phyloP scores from a whole-genome alignment of 202 grass and related monocot species.

The Panicum hallii region DNA sequence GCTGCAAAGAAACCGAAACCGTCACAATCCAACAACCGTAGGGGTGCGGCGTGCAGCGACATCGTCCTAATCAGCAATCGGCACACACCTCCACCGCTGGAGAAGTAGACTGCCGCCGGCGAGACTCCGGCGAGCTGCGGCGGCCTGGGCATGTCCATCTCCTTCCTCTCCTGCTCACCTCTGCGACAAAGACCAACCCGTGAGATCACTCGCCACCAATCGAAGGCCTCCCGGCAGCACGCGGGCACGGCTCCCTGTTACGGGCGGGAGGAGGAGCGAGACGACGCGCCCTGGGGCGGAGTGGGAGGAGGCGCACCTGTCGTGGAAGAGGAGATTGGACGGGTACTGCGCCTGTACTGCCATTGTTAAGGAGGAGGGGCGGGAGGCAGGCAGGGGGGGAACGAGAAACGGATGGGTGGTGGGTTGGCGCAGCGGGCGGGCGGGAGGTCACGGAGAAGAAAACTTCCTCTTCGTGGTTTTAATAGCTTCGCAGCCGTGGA shows the following conservation, averaged over 20 bases:
- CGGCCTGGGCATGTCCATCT: constrained; percentile 67
- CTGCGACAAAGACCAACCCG: constrained; percentile 50
- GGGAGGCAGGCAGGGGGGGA: constrained; percentile 1
- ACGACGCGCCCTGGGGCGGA: background rate
- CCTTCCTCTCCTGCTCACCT: constrained; percentile 73
- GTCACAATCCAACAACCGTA: constrained; percentile 44
- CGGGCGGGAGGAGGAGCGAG: background rate
- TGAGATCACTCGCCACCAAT: constrained; percentile 34
- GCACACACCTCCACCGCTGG: constrained; percentile 48
- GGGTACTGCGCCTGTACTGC: constrained; percentile 88
- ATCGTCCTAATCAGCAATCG: background rate
- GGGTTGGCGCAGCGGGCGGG: constrained; percentile 56
- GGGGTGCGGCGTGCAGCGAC: background rate
- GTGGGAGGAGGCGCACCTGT: constrained; percentile 61
- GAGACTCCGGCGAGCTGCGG: constrained; percentile 51
- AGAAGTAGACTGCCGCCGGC: constrained; percentile 43
- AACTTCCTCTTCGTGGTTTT: constrained; percentile 60
- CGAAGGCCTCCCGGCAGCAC: background rate
- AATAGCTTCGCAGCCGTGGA: constrained; percentile 30
- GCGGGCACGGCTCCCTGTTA: background rate
- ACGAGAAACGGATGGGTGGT: constrained; percentile 51
- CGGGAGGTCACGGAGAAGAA: constrained; percentile 53
- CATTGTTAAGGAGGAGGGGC: constrained; percentile 62
- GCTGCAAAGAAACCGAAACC: constrained; percentile 59
- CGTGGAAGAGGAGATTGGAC: constrained; percentile 75